Evolutionary conservation across 2,329 filamentous ascomycete species (phyloP), one percentile per base, ranked within the genome.

Genomic region (Lasiodiplodia citricola): DNA sequence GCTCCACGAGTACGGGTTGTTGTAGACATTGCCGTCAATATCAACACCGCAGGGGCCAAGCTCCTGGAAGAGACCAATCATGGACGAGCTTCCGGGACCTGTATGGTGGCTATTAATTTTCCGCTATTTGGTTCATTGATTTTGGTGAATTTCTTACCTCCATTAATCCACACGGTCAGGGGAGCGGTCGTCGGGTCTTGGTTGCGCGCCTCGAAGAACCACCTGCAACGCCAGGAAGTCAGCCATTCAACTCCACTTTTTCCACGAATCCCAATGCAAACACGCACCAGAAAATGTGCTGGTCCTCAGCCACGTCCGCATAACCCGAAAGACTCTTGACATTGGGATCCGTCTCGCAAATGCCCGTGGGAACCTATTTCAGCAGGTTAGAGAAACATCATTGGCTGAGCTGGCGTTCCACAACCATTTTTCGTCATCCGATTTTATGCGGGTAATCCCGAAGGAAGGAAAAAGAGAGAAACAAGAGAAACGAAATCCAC

Each of bases 1-100:
- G 70, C 87, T 89, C 86, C 88, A 91, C 0, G 87, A 87, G 79
- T 86, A 88, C 0, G 87, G 86, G 71, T 91, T 91, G 74, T 87
- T 86, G 56, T 83, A 84, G 47, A 87, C 84, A 52, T 79, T 77
- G 54, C 80, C 73, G 69, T 83, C 75, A 4, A 73, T 72, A 11
- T 85, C 84, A 37, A 89, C 80, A 11, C 76, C 76, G 73, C 87
- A 90, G 10, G 87, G 87, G 16, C 83, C 83, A 54, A 85, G 79
- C 75, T 85, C 86, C 70, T 82, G 82, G 72, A 85, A 81, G 4
- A 87, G 73, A 1, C 87, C 87, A 67, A 88, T 84, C 81, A 90
- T 84, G 14, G 85, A 88, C 18, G 83, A 85, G 8, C 83, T 83
- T 6, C 88, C 88, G 3, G 88, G 88, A 0, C 88, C 88, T 57